Percentiles rank a stretch among this genome's conserved stretches.
Conservation (phyloP, 768 basidiomycete species). For the Mycena haematopus region DNA sequence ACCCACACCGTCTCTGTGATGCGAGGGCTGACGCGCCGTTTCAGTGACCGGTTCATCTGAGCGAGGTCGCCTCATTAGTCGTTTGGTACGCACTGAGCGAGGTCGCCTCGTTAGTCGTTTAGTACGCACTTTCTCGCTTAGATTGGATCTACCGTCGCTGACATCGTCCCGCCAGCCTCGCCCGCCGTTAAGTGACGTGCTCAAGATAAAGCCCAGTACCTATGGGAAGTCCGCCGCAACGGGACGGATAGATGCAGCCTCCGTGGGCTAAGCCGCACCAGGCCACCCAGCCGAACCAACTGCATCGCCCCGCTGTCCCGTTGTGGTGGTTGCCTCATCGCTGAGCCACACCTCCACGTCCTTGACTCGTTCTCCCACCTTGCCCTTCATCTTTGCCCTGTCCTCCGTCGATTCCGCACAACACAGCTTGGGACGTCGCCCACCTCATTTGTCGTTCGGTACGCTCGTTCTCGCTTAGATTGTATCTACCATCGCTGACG, state of each 20-base stretch:
- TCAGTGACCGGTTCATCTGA: too few relatives aligned
- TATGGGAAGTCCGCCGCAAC: not conserved
- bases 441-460: not conserved
- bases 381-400: not conserved
- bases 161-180: not conserved
- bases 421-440: not conserved
- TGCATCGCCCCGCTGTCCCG: slow-evolving; percentile 8
- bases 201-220: not conserved
- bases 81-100: too few relatives aligned
- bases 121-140: not conserved
- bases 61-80: too few relatives aligned
- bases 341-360: not conserved
- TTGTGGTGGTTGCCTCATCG: not conserved
- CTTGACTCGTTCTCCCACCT: not conserved
- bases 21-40: too few relatives aligned
- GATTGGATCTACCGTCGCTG: not conserved
- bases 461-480: not conserved
- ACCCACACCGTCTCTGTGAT: too few relatives aligned
- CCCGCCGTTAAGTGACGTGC: not conserved
- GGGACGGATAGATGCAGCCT: not conserved
- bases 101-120: not conserved
- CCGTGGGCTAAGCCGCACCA: not conserved
- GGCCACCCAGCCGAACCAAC: not conserved
- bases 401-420: not conserved
- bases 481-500: not conserved